These are phyloP conservation scores for Magnaporthales sp. DNA, from an alignment of 2,329 filamentous ascomycete genomes.

Conservation along the genomic window DNA sequence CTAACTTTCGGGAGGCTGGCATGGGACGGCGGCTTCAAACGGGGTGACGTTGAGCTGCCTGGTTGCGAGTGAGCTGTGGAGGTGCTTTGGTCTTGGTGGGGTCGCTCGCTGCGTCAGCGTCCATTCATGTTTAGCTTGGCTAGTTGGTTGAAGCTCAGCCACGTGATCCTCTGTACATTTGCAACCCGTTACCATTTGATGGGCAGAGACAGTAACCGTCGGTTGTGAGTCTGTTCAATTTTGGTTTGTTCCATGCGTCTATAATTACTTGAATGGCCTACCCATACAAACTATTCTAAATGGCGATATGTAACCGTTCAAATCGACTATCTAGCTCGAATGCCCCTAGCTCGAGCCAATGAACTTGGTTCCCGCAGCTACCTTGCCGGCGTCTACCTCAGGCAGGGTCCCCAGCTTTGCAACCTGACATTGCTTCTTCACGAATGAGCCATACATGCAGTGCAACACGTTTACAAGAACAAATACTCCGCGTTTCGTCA, in stretches of 20 bases:
- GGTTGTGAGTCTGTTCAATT: neutral
- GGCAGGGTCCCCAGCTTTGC: neutral
- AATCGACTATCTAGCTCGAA: neutral
- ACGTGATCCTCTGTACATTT: neutral
- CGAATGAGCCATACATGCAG: neutral
- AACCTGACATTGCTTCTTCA: neutral
- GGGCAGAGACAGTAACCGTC: neutral
- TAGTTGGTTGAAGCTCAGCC: neutral
- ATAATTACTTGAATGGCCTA: neutral
- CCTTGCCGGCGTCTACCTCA: neutral
- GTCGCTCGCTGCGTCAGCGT: slow-evolving; percentile 4
- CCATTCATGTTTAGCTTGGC: neutral
- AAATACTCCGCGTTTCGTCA: neutral
- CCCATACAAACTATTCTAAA: neutral
- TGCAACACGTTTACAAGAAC: neutral
- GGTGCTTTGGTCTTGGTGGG: slow-evolving; percentile 2
- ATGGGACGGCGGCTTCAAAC: neutral
- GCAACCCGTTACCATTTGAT: neutral
- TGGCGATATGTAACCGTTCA: neutral
- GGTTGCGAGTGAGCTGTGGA: neutral
- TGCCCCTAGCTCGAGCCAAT: neutral
- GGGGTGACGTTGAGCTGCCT: neutral
- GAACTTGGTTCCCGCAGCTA: neutral
- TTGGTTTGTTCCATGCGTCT: neutral
- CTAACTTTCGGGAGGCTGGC: neutral